Conservation (phyloP, 345 rosid species). For the Dipteronia dyeriana region DNA sequence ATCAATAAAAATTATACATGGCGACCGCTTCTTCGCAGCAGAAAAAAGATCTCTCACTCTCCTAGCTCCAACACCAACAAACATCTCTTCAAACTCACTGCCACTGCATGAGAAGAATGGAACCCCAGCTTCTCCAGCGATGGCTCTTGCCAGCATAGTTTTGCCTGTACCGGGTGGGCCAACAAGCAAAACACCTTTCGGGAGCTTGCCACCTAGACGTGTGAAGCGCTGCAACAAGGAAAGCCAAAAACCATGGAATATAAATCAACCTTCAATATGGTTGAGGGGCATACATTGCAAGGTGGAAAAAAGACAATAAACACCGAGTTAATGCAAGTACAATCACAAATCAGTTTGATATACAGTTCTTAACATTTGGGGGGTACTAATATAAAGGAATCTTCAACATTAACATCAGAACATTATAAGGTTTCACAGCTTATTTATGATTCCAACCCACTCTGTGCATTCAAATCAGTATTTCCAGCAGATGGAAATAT, state of each 20-base stretch:
- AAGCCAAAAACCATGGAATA: slow-evolving; percentile 11
- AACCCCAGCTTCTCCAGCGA: slow-evolving; percentile 98
- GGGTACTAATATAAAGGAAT: not conserved
- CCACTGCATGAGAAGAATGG: slow-evolving; percentile 99
- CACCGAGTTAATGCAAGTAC: too few species aligned
- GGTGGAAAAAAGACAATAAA: not conserved
- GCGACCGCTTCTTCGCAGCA: slow-evolving; percentile 98
- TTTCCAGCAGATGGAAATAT: not conserved
- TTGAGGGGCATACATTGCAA: not conserved
- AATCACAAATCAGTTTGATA: not conserved
- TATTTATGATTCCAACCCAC: slow-evolving; percentile 1
- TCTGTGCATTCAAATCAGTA: not conserved
- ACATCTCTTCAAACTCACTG: slow-evolving; percentile 99
- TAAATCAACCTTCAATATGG: slow-evolving; percentile 8
- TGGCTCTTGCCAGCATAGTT: slow-evolving; percentile 97
- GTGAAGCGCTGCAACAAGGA: slow-evolving; percentile 79
- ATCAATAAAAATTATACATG: slow-evolving; percentile 96
- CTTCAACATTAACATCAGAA: not conserved
- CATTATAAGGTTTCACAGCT: not conserved
- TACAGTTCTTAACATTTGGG: not conserved
- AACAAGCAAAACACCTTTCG: slow-evolving; percentile 94
- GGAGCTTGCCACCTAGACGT: slow-evolving; percentile 96
- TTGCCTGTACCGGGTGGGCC: slow-evolving; percentile 99
- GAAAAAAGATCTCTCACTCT: slow-evolving; percentile 96
- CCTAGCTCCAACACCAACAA: slow-evolving; percentile 99